Percentiles rank a stretch among this genome's conserved stretches.
Evolutionary conservation across 495 filamentous ascomycete genomes (phyloP).

Genomic region (Aspergillus sclerotioniger): DNA sequence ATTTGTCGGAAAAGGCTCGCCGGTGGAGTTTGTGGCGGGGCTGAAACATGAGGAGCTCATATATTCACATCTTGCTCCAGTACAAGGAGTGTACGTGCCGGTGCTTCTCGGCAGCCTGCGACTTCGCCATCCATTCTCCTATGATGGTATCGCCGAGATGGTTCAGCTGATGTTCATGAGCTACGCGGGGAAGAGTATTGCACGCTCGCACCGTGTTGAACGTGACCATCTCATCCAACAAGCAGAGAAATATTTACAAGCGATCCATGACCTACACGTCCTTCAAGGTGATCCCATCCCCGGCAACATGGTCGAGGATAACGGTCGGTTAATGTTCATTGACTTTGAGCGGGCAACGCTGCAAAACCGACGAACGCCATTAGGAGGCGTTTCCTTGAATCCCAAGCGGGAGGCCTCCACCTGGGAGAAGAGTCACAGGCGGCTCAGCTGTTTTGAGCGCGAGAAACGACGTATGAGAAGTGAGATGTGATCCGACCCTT

Average conservation of each 20-base stretch:
- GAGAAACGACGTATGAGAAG: not conserved
- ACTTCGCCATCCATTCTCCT: conserved; percentile 31
- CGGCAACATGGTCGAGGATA: conserved; percentile 22
- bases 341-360: conserved; percentile 23
- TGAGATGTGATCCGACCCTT: too few relatives aligned
- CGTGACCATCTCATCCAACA: conserved; percentile 7
- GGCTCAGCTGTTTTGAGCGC: not conserved
- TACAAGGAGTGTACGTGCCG: conserved; percentile 35
- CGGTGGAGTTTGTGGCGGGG: conserved; percentile 22
- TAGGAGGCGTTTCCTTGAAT: conserved; percentile 7
- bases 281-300: conserved; percentile 20
- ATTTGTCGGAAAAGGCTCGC: conserved; percentile 44
- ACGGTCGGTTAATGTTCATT: conserved; percentile 24
- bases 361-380: conserved; percentile 12
- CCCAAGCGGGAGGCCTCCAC: not conserved
- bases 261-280: conserved; percentile 19
- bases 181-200: conserved; percentile 26
- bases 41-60: conserved; percentile 31
- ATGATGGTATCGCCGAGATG: conserved; percentile 32
- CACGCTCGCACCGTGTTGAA: conserved; percentile 7
- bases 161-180: conserved; percentile 35
- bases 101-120: conserved; percentile 34
- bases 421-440: not conserved
- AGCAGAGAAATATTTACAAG: conserved; percentile 18
- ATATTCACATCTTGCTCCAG: conserved; percentile 31